phyloP scores from a whole-genome alignment of 2,329 filamentous ascomycete species.

The Botrytis hyacinthi region DNA sequence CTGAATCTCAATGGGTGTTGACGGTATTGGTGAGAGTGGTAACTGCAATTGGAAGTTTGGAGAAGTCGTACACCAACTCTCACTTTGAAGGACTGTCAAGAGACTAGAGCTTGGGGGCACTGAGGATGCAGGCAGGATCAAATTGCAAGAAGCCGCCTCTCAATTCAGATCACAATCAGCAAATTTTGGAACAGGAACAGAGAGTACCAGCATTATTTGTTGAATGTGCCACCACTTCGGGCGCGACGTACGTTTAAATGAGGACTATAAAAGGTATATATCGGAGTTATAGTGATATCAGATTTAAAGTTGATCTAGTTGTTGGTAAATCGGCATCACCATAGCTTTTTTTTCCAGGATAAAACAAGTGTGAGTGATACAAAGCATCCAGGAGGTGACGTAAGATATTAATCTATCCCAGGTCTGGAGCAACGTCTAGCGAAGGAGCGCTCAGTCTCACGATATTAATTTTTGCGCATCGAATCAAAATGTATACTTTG shows the following conservation, averaged over 20 bases:
- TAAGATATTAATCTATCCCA: background rate
- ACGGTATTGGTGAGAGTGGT: constrained; percentile 26
- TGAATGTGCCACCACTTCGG: constrained; percentile 13
- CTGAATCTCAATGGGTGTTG: constrained; percentile 30
- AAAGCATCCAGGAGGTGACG: background rate
- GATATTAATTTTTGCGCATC: no score
- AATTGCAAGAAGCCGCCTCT: constrained; percentile 31
- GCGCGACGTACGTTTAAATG: constrained; percentile 27
- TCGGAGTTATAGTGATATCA: constrained; percentile 34
- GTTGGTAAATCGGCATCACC: constrained; percentile 34
- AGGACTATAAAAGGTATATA: constrained; percentile 37
- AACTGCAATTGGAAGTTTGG: constrained; percentile 27
- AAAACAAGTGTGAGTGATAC: constrained; percentile 27
- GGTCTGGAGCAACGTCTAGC: constrained; percentile 12
- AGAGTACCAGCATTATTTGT: constrained; percentile 34
- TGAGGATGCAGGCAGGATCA: constrained; percentile 28
- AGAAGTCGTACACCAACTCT: constrained; percentile 27
- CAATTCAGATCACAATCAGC: constrained; percentile 36
- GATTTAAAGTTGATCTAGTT: constrained; percentile 32
- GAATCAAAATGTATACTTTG: background rate
- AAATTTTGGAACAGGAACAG: constrained; percentile 34
- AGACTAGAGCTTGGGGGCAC: constrained; percentile 31
- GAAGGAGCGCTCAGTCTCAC: background rate
- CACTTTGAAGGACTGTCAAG: constrained; percentile 34
- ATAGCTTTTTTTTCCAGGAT: constrained; percentile 36